phyloP scores from a whole-genome alignment of 257 asterid genomes.

The Gentiana straminea region DNA sequence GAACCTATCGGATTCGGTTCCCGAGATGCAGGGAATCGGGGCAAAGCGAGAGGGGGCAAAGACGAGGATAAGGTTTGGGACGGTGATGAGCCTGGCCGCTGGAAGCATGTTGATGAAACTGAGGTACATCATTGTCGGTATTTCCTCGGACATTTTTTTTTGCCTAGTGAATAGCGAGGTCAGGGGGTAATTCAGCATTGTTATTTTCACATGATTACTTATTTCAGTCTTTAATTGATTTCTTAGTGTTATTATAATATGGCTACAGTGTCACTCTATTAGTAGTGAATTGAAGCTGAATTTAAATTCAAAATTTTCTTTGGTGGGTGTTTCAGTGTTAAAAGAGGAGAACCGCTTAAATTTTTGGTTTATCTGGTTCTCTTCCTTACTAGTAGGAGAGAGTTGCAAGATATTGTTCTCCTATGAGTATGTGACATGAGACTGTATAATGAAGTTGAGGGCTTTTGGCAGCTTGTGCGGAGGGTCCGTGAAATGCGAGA shows the following conservation, averaged over 20 bases:
- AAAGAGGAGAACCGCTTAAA: not conserved
- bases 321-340: not conserved
- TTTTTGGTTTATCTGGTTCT: not conserved
- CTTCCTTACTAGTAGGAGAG: too few species aligned
- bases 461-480: constrained; percentile 59
- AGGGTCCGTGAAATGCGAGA: constrained; percentile 98
- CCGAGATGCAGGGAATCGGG: constrained; percentile 25
- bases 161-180: too few species aligned
- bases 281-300: not conserved
- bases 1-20: constrained; percentile 45
- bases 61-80: constrained; percentile 73
- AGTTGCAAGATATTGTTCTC: not conserved
- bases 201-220: too few species aligned
- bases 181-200: too few species aligned
- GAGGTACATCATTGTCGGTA: constrained; percentile 36
- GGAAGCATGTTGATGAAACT: constrained; percentile 90
- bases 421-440: not conserved
- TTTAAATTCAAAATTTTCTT: not conserved
- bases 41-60: constrained; percentile 24
- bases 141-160: not conserved
- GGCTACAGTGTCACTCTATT: too few species aligned
- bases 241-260: too few species aligned
- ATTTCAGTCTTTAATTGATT: too few species aligned
- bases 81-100: constrained; percentile 82
- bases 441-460: constrained; percentile 1